phyloP scores from a whole-genome alignment of 2,329 filamentous ascomycete species.

The Ceratocystis huliohia region DNA sequence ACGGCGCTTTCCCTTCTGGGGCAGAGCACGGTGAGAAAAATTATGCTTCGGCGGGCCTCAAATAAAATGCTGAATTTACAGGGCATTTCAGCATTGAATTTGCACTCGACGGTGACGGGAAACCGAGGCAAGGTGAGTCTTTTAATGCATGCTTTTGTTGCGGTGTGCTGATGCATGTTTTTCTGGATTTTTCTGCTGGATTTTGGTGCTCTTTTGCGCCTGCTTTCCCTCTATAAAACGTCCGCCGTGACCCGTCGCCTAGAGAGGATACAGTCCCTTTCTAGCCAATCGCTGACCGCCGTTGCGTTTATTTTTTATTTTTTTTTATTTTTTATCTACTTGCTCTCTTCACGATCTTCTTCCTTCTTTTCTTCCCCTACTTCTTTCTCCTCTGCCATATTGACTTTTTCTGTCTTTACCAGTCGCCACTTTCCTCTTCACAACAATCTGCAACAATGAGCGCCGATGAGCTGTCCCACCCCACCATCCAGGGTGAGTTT shows the following conservation, averaged over 20 bases:
- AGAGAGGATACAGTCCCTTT: not conserved
- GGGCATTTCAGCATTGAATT: not conserved
- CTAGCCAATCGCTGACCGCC: not conserved
- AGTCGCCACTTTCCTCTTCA: not conserved
- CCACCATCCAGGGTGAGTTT: slow-evolving; percentile 45
- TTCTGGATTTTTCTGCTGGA: not conserved
- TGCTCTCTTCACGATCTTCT: not conserved
- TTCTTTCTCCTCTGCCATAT: not conserved
- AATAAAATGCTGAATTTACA: not conserved
- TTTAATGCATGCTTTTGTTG: not conserved
- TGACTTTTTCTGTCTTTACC: not conserved
- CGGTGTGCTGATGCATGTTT: not conserved
- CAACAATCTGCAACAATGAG: slow-evolving; percentile 32
- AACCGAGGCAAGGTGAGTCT: not conserved
- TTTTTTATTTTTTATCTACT: slow-evolving; percentile 1
- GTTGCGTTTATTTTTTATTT: not conserved
- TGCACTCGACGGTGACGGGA: not conserved
- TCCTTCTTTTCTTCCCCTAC: not conserved
- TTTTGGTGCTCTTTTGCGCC: not conserved
- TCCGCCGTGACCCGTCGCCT: not conserved
- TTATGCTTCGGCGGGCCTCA: slow-evolving; percentile 6
- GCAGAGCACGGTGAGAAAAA: slow-evolving; percentile 6
- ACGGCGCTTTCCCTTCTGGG: slow-evolving; percentile 4
- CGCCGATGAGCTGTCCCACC: slow-evolving; percentile 38
- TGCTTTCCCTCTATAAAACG: not conserved